A percentile compares a stretch with the other conserved stretches of the same genome.
phyloP scores from a whole-genome alignment of 1,284 basidiomycete genomes.

The Malassezia globosa region DNA sequence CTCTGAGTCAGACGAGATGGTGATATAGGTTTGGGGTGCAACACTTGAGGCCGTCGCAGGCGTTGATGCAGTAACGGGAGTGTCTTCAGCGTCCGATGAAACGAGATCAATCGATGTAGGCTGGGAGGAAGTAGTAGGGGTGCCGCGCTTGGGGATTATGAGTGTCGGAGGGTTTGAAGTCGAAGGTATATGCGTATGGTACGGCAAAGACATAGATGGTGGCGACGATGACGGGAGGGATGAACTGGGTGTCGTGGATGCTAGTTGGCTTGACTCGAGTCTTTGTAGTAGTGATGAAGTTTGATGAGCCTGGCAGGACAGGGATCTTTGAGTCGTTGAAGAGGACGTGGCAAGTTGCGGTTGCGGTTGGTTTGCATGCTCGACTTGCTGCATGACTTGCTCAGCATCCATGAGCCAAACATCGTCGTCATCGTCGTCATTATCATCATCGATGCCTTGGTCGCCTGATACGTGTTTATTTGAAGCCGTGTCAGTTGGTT shows the following conservation, averaged over 20 bases:
- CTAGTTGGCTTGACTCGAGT: too few species aligned
- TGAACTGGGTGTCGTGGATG: background rate
- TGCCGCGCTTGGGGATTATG: constrained; percentile 1
- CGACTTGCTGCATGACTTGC: constrained; percentile 8
- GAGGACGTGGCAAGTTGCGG: background rate
- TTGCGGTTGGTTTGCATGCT: background rate
- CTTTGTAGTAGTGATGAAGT: constrained; percentile 7
- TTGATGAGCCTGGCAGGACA: background rate
- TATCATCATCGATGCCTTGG: too few species aligned
- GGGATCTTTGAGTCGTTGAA: background rate
- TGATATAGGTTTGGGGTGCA: background rate
- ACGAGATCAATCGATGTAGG: background rate
- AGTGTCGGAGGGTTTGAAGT: background rate
- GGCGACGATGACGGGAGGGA: too few species aligned
- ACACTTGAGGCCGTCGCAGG: background rate
- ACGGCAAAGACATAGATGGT: too few species aligned
- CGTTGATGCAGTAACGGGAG: too few species aligned
- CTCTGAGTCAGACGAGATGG: background rate
- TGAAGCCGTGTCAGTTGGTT: background rate
- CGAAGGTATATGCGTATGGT: background rate
- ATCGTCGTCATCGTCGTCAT: background rate
- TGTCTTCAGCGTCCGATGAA: background rate
- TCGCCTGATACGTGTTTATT: background rate
- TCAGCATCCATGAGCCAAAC: constrained; percentile 14
- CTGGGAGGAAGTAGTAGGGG: background rate